Evolutionary conservation across 164 flowering plant genomes (phyloP).

Genomic region (Taxillus chinensis): DNA sequence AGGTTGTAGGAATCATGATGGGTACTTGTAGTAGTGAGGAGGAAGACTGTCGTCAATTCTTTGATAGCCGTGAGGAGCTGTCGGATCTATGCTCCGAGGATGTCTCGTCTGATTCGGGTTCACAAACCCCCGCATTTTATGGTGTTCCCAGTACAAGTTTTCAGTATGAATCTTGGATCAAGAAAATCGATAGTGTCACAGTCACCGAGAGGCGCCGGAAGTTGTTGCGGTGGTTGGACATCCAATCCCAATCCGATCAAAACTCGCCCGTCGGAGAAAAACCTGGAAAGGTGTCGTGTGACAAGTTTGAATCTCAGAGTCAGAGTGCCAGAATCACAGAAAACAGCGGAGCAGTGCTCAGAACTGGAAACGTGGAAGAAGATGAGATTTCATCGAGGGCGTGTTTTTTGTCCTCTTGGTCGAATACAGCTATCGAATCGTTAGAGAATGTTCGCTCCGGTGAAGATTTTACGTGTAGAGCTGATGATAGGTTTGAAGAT

Average conservation of each 20-base stretch:
- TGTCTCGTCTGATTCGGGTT: conserved; percentile 23
- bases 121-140: conserved; percentile 6
- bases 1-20: conserved; percentile 21
- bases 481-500: conserved; percentile 25
- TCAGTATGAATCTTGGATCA: conserved; percentile 45
- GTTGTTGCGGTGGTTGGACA: conserved; percentile 53
- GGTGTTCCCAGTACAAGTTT: conserved; percentile 9
- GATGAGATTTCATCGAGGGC: conserved; percentile 22
- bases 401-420: conserved; percentile 19
- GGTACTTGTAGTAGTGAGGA: conserved; percentile 17
- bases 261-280: conserved; percentile 14
- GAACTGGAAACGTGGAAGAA: conserved; percentile 23
- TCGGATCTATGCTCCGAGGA: conserved; percentile 40
- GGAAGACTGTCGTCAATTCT: conserved; percentile 46
- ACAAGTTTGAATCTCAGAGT: conserved; percentile 7
- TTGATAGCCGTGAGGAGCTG: conserved; percentile 53
- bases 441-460: conserved; percentile 14
- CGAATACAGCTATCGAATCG: conserved; percentile 14
- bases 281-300: conserved; percentile 10
- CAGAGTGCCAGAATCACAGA: conserved; percentile 24
- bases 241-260: conserved; percentile 15
- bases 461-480: conserved; percentile 15
- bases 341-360: conserved; percentile 36
- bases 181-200: conserved; percentile 34
- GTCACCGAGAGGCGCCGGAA: conserved; percentile 49